Evolutionary conservation across 2,329 filamentous ascomycete species (phyloP), one percentile per base, ranked within the genome.

Genomic region (Gremmenia infestans): DNA sequence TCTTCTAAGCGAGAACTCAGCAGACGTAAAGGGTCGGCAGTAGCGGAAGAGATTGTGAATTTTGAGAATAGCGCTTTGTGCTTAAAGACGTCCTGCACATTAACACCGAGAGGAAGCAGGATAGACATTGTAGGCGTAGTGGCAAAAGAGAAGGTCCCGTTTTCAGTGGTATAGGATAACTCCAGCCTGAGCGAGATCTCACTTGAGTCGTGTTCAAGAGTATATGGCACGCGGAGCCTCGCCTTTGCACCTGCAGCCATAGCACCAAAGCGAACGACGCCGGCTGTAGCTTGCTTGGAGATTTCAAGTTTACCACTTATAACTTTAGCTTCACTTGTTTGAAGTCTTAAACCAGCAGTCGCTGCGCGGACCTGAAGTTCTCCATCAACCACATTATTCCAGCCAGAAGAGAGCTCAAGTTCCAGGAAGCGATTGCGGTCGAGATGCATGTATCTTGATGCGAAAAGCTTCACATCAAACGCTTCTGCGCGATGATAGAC

Each of bases 81-180:
- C 69, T 96, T 96, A 76, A 97, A 97, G 28, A 95, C 83, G 65
- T 99, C 94, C 66, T 97, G 92, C 5, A 99, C 94, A 62, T 97
- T 97, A 60, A 99, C 94, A 3, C 93, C 92, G 3, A 99, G 78
- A 0, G 91, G 89, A 4, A 99, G 77, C 1, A 88, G 81, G 1
- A 94, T 87, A 2, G 86, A 81, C 19, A 95, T 78, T 3, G 78
- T 81, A 19, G 82, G 80, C 7, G 79, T 78, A 15, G 80, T 81
- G 15, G 83, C 80, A 68, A 86, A 87, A 53, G 79, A 77, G 61
- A 90, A 89, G 7, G 75, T 77, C 2, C 86, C 88, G 2, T 81
- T 74, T 0, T 83, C 76, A 0, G 89, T 92, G 2, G 80, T 80
- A 67, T 94, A 96, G 0, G 76, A 78, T 9, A 91, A 78, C 61